phyloP scores from a whole-genome alignment of 2,329 filamentous ascomycete genomes.

The Aphanoascus verrucosus region DNA sequence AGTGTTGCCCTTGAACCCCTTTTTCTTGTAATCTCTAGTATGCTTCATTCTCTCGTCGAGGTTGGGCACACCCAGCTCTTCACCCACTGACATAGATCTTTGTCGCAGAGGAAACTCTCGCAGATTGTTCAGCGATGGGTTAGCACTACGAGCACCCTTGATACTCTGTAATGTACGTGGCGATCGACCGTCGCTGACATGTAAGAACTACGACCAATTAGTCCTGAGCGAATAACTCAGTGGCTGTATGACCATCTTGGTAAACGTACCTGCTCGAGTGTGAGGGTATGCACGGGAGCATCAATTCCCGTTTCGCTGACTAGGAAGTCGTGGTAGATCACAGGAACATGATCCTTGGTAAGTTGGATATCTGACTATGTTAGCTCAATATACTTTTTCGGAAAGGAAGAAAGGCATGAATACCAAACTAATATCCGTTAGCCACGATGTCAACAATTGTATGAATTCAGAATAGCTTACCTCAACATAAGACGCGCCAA shows the following conservation, averaged over 20 bases:
- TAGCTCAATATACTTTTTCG: conserved; percentile 12
- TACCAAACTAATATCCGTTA: conserved; percentile 16
- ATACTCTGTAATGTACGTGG: conserved; percentile 25
- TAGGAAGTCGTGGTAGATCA: conserved; percentile 97
- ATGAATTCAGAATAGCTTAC: conserved; percentile 29
- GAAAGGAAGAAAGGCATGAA: background rate
- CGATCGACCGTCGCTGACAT: conserved; percentile 55
- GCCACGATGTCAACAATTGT: background rate
- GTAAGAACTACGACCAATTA: conserved; percentile 52
- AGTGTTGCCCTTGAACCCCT: conserved; percentile 92
- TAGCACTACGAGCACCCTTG: conserved; percentile 1
- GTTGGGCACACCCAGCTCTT: conserved; percentile 41
- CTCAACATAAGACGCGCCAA: conserved; percentile 66
- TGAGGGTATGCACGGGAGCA: conserved; percentile 88
- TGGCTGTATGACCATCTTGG: background rate
- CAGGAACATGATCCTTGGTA: conserved; percentile 96
- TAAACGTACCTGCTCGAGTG: conserved; percentile 59
- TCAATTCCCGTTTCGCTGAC: conserved; percentile 97
- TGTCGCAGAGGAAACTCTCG: conserved; percentile 27
- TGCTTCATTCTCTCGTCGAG: conserved; percentile 87
- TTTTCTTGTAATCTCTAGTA: conserved; percentile 85
- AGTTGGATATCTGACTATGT: conserved; percentile 76
- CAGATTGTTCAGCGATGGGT: conserved; percentile 23
- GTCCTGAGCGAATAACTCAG: background rate
- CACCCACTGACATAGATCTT: conserved; percentile 52